Base-by-base conservation (phyloP, 176 grass and related monocot genomes). In the Chloris gayana region DNA sequence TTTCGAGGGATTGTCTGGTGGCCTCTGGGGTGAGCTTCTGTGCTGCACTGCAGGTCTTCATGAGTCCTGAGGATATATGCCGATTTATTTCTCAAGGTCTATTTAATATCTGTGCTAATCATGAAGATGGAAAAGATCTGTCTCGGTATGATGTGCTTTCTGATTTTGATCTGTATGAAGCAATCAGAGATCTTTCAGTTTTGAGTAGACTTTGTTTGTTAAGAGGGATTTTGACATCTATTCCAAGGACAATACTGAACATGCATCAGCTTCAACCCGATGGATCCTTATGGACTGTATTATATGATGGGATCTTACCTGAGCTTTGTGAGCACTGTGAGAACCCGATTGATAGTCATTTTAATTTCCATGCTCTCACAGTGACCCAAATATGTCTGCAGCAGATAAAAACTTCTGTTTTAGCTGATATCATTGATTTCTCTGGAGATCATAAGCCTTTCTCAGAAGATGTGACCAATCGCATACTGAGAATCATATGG, bases 301-400 rank as follows among this genome's bases (percentile, higher is more conserved):
- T 98, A 60, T 98, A 93, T 75, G 82, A 88, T 84, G 96, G 96
- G 13, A 95, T 95, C 79, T 87, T 98, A 67, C 84, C 84, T 57
- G 92, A 95, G 75, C 88, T 98, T 46, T 98, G 95, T 62, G 87
- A 85, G 60, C 91, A 98, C 67, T 98, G 90, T 54, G 96, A 98
- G 83, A 98, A 91, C 67, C 96, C 96, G 74, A 60, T 91, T 72
- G 92, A 98, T 86, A 98, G 90, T 72, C 96, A 98, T 80, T 93
- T 93, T 79, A 98, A 98, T 83, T 98, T 98, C 67, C 96, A 98
- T 84, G 90, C 92, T 82, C 88, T 98, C 78, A 98, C 96, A 45
- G 96, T 98, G 81, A 93, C 86, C 69, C 96, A 98, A 73, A 98
- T 98, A 67, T 98, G 96, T 83, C 79, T 98, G 86, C 96, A 98